Evolutionary conservation across 2,329 filamentous ascomycete genomes (phyloP), one percentile per base, ranked within the genome.

Genomic region (Penicillium sp.): DNA sequence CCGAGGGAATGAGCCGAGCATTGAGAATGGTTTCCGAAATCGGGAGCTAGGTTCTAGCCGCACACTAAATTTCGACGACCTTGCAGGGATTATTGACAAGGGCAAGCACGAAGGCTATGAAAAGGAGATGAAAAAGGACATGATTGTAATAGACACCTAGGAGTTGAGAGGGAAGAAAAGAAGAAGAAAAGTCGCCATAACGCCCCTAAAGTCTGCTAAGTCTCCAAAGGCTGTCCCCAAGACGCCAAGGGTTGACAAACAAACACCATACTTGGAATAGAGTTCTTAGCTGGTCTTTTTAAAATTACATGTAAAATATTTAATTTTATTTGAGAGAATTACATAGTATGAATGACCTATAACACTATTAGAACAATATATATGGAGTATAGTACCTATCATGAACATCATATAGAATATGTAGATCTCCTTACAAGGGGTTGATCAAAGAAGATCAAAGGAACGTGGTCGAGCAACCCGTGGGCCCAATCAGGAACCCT

Each of bases 1-100:
- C n/a, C 60, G 53, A 23, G 50, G 45, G 38, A 61, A 57, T 21
- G 13, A 31, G 38, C 53, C 12, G n/a, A 58, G 19, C 55, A 58
- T 58, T 54, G 29, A 33, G 21, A 39, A 36, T 25, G 29, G 36
- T 33, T 41, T 36, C 55, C 17, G 36, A 17, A 23, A 13, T n/a
- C 27, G 35, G n/a, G 21, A 25, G 17, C 38, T 49, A 35, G 31
- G 6, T 55, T 38, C 17, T 6, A 23, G 36, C 25, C 36, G 25
- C 23, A 29, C 36, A 45, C 49, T 36, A 33, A 44, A 33, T 38
- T 49, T 41, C 10, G 6, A 49, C 31, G 5, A 38, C 29, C 9
- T 21, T 36, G 21, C 29, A 35, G 39, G 21, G 36, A 41, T 49
- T 35, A 19, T 29, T 49, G 43, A 25, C 49, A 31, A 42, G 13